These are phyloP conservation scores for Trichoderma orchidacearum DNA, from an alignment of 495 filamentous ascomycete genomes.

Conservation along the genomic window DNA sequence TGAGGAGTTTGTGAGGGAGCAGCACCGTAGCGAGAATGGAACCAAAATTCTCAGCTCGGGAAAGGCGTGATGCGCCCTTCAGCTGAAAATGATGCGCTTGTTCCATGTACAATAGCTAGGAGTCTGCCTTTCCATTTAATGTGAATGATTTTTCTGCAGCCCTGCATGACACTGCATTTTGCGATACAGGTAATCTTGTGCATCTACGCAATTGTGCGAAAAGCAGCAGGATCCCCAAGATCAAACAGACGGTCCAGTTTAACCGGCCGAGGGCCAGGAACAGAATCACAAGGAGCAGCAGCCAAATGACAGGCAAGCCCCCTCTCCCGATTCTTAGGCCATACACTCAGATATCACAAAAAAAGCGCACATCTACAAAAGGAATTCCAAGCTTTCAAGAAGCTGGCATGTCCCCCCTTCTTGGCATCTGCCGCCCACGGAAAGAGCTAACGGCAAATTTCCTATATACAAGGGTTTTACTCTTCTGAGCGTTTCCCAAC, in stretches of 20 bases:
- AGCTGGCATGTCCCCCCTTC: constrained; percentile 4
- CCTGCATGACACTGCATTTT: no score
- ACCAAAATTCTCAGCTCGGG: neutral
- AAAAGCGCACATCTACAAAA: neutral
- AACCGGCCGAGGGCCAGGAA: no score
- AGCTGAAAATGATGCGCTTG: neutral
- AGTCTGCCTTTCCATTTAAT: no score
- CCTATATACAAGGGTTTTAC: constrained; percentile 6
- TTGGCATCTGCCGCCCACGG: constrained; percentile 3
- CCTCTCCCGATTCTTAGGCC: neutral
- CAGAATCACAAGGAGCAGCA: no score
- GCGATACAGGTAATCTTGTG: no score
- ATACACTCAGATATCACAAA: neutral
- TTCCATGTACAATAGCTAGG: neutral
- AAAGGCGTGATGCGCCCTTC: neutral
- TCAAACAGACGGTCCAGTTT: no score
- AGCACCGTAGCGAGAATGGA: constrained; percentile 16
- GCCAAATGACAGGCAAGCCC: no score
- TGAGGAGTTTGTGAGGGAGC: constrained; percentile 21
- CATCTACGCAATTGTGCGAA: no score
- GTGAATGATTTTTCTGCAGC: no score
- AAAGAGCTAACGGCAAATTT: constrained; percentile 1
- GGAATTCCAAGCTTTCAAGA: neutral
- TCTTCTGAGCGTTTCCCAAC: constrained; percentile 5
- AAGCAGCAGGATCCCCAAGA: no score